These are phyloP conservation scores for Helotiales sp. DNA, from an alignment of 2,329 filamentous ascomycete species.

Conservation along the genomic window DNA sequence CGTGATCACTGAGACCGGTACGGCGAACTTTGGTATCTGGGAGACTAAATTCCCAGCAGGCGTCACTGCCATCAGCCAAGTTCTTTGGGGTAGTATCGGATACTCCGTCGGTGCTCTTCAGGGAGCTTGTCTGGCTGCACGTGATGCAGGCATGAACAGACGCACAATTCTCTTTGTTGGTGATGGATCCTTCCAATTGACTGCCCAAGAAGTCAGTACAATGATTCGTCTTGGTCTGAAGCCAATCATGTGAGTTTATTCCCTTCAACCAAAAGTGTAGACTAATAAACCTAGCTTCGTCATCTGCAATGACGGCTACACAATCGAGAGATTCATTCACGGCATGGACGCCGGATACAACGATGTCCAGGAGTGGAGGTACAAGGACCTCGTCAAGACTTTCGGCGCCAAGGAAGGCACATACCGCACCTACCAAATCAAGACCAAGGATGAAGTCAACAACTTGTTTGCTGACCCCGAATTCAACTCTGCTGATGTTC, in stretches of 20 bases:
- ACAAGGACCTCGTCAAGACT: constrained; percentile 64
- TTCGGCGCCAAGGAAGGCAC: constrained; percentile 63
- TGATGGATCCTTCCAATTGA: constrained; percentile 84
- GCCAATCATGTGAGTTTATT: constrained; percentile 66
- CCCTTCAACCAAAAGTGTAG: background rate
- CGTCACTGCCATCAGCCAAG: constrained; percentile 81
- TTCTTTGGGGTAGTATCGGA: constrained; percentile 70
- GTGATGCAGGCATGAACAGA: constrained; percentile 58
- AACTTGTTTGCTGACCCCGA: constrained; percentile 61
- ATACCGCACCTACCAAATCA: constrained; percentile 64
- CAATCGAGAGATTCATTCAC: constrained; percentile 87
- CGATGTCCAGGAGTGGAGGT: constrained; percentile 75
- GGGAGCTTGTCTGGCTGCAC: constrained; percentile 72
- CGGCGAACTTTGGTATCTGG: constrained; percentile 85
- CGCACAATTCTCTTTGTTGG: constrained; percentile 85
- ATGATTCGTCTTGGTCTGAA: constrained; percentile 76
- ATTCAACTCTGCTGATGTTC: constrained; percentile 56
- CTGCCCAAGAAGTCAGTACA: constrained; percentile 79
- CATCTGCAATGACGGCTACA: constrained; percentile 86
- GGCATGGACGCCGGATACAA: constrained; percentile 80
- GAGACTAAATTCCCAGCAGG: constrained; percentile 75
- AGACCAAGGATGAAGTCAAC: constrained; percentile 68
- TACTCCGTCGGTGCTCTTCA: constrained; percentile 63
- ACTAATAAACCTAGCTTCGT: constrained; percentile 57
- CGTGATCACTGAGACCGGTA: constrained; percentile 84